Evolutionary conservation across 768 basidiomycete species (phyloP).

Genomic region (Suillus cothurnatus): DNA sequence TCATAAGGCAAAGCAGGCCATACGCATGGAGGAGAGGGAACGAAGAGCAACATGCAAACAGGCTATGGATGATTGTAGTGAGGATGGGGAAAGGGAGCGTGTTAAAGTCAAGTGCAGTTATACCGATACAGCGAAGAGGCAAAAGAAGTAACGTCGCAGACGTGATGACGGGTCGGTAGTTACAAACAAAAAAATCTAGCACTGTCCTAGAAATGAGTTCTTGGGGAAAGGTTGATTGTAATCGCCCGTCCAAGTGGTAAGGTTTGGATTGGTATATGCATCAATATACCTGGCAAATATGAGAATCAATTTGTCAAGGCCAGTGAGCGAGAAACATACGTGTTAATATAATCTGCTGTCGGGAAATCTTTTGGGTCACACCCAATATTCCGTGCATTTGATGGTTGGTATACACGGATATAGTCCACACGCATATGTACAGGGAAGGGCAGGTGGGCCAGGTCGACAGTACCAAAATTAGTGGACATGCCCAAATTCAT

Average conservation of each 20-base stretch:
- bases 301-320: background rate
- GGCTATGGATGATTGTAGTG: background rate
- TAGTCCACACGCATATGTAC: constrained; percentile 53
- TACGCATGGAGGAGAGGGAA: background rate
- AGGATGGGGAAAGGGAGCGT: background rate
- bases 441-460: constrained; percentile 53
- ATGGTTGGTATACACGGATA: constrained; percentile 73
- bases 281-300: constrained; percentile 51
- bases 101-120: constrained; percentile 3
- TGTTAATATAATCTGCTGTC: constrained; percentile 70
- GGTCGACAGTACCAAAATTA: constrained; percentile 61
- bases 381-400: constrained; percentile 64
- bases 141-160: constrained; percentile 1
- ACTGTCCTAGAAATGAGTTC: constrained; percentile 47
- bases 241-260: constrained; percentile 47
- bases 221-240: constrained; percentile 51
- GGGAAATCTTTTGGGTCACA: constrained; percentile 71
- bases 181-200: constrained; percentile 25
- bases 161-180: background rate
- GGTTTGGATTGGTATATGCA: constrained; percentile 66
- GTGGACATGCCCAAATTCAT: constrained; percentile 61
- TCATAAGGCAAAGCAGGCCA: background rate
- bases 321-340: constrained; percentile 37
- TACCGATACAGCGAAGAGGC: constrained; percentile 1
- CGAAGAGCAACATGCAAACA: background rate